These are phyloP conservation scores for Lasiosphaeria hispida DNA, from an alignment of 495 filamentous ascomycete species.

Conservation along the genomic window DNA sequence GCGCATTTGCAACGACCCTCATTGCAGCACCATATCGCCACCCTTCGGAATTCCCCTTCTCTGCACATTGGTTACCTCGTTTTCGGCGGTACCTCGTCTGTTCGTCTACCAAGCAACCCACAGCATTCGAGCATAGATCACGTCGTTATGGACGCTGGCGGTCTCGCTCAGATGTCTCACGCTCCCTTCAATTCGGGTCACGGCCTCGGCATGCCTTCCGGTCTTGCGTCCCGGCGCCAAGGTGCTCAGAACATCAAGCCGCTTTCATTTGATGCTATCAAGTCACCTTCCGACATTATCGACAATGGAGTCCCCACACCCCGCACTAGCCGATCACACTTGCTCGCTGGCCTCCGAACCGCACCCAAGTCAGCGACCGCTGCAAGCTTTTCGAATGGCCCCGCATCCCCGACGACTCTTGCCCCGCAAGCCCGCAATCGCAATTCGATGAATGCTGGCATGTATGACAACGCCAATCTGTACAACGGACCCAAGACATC, in stretches of 20 bases:
- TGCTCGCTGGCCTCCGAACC: constrained; percentile 90
- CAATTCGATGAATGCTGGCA: constrained; percentile 48
- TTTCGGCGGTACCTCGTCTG: neutral
- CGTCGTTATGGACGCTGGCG: constrained; percentile 89
- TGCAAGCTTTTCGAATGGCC: constrained; percentile 64
- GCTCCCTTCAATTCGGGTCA: constrained; percentile 67
- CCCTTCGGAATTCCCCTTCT: neutral
- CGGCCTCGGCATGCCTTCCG: constrained; percentile 73
- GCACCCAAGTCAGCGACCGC: constrained; percentile 79
- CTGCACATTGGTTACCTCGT: neutral
- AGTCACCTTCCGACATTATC: constrained; percentile 41
- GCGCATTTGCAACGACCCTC: constrained; percentile 1
- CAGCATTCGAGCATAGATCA: constrained; percentile 16
- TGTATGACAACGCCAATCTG: constrained; percentile 43
- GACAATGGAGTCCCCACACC: constrained; percentile 69
- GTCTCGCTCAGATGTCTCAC: constrained; percentile 99
- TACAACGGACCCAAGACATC: constrained; percentile 55
- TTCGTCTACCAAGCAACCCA: neutral
- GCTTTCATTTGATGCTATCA: constrained; percentile 68
- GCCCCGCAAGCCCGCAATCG: constrained; percentile 35
- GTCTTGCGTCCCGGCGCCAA: constrained; percentile 70
- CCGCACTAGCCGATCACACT: constrained; percentile 88
- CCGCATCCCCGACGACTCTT: constrained; percentile 53
- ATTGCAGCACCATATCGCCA: neutral
- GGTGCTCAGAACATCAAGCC: constrained; percentile 83